These are phyloP conservation scores for Aegilops longissima DNA, from an alignment of 176 grass and related monocot species.

Conservation along the genomic window DNA sequence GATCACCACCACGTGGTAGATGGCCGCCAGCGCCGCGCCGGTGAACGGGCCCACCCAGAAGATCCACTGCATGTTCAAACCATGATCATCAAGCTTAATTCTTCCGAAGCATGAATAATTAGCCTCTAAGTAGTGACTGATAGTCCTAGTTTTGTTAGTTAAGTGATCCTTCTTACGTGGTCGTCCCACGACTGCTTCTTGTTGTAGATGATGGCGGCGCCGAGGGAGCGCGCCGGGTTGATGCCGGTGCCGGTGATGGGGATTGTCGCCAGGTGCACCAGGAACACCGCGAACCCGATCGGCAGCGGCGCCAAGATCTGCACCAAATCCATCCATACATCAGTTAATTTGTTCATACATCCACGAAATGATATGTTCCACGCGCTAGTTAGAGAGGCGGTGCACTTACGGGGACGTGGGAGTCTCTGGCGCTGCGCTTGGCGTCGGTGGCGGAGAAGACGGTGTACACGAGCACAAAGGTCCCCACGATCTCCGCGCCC, in stretches of 20 bases:
- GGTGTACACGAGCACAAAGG: conserved; percentile 72
- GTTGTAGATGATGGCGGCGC: conserved; percentile 71
- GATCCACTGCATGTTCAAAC: conserved; percentile 60
- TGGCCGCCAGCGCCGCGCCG: conserved; percentile 55
- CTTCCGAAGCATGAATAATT: neutral
- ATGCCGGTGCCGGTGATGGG: conserved; percentile 92
- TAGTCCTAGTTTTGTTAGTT: neutral
- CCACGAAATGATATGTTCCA: neutral
- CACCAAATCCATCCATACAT: neutral
- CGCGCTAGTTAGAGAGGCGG: neutral
- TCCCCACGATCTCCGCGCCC: conserved; percentile 76
- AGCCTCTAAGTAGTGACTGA: too few species aligned
- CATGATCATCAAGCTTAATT: neutral
- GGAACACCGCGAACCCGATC: conserved; percentile 85
- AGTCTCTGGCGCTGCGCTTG: conserved; percentile 73
- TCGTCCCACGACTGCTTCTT: conserved; percentile 51
- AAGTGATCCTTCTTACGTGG: conserved; percentile 37
- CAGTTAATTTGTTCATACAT: neutral
- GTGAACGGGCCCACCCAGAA: conserved; percentile 79
- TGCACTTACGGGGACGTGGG: conserved; percentile 43
- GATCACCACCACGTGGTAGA: conserved; percentile 66
- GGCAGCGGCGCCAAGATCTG: conserved; percentile 80
- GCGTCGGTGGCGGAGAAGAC: conserved; percentile 85
- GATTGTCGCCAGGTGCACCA: conserved; percentile 87
- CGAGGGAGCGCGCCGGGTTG: conserved; percentile 89